Percentiles rank a stretch among this genome's conserved stretches.
phyloP scores from a whole-genome alignment of 2,329 filamentous ascomycete genomes.

The Beauveria asiatica region DNA sequence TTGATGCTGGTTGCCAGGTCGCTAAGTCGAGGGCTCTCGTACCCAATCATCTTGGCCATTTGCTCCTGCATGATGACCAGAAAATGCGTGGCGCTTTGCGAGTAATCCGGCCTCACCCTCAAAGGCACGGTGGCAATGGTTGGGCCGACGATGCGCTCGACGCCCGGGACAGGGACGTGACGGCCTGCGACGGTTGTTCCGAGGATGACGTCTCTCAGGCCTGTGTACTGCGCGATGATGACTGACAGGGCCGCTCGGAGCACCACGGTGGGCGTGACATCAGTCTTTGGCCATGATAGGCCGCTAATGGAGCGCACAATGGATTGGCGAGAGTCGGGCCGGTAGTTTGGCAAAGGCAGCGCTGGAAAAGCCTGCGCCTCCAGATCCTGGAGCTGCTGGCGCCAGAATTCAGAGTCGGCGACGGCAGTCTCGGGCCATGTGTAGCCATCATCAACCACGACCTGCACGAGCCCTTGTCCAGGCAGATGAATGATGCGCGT shows the following conservation, averaged over 20 bases:
- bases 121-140: slow-evolving; percentile 21
- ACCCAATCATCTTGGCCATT: slow-evolving; percentile 19
- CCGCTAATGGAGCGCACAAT: not conserved
- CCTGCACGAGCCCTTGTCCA: not conserved
- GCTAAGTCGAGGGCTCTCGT: slow-evolving; percentile 21
- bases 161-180: slow-evolving; percentile 18
- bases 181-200: slow-evolving; percentile 21
- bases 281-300: not conserved
- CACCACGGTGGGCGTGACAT: slow-evolving; percentile 16
- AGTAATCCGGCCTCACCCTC: slow-evolving; percentile 12
- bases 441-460: slow-evolving; percentile 1
- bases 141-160: slow-evolving; percentile 21
- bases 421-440: not conserved
- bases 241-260: slow-evolving; percentile 23
- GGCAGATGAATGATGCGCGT: slow-evolving; percentile 10
- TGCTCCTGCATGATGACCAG: slow-evolving; percentile 17
- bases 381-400: not conserved
- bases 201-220: slow-evolving; percentile 23
- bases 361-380: not conserved
- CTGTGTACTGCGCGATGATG: slow-evolving; percentile 28
- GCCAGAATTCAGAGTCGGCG: not conserved
- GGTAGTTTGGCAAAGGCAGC: not conserved
- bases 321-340: slow-evolving; percentile 8
- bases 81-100: not conserved
- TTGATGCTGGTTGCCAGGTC: slow-evolving; percentile 16